Evolutionary conservation across 345 rosid genomes (phyloP).

Genomic region (Acer saccharum): DNA sequence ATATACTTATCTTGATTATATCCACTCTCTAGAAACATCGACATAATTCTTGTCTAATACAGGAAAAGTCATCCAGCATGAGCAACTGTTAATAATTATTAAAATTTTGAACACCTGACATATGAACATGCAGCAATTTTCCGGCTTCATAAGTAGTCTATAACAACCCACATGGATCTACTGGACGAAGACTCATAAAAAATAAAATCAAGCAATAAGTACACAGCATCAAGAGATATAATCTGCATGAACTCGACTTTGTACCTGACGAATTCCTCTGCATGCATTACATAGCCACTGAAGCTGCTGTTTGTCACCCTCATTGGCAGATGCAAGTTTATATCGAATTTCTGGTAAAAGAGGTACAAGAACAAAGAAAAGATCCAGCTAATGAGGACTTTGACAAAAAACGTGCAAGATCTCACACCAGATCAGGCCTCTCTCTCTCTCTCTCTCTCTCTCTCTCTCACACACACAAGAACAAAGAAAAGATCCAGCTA

Average conservation of each 20-base stretch:
- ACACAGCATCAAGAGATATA: conserved; percentile 3
- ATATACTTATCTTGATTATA: not conserved
- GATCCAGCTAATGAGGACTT: not conserved
- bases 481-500: conserved; percentile 7
- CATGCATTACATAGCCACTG: conserved; percentile 44
- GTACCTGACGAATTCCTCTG: conserved; percentile 47
- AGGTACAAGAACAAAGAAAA: conserved; percentile 1
- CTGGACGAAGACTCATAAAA: not conserved
- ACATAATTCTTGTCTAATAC: not conserved
- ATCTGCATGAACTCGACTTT: not conserved
- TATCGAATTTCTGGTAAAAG: conserved; percentile 37
- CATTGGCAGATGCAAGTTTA: conserved; percentile 38
- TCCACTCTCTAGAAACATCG: not conserved
- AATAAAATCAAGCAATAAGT: conserved; percentile 6
- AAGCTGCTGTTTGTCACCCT: conserved; percentile 51
- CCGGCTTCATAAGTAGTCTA: not conserved
- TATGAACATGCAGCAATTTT: not conserved
- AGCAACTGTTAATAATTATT: conserved; percentile 1
- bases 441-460: too few relatives aligned
- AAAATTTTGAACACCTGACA: not conserved
- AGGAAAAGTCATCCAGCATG: not conserved
- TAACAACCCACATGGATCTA: not conserved
- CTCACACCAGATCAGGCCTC: too few relatives aligned
- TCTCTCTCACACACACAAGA: too few relatives aligned
- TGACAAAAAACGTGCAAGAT: too few relatives aligned